A percentile compares a stretch with the other conserved stretches of the same genome.
phyloP scores from a whole-genome alignment of 805 yeast genomes.

The Zygosaccharomyces kombuchaensis region DNA sequence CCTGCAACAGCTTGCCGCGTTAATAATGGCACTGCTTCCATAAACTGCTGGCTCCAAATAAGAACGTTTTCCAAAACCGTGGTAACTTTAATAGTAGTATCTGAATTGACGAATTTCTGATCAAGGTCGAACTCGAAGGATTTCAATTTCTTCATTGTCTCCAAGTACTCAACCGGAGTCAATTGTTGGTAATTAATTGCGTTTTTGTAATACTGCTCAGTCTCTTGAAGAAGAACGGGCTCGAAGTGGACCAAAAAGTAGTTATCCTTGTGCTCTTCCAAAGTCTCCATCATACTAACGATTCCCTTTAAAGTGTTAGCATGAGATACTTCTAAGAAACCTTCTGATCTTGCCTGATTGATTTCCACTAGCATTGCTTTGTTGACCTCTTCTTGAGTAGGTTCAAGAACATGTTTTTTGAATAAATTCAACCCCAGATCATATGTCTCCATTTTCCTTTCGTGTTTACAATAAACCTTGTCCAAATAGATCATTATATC shows the following conservation, averaged over 20 bases:
- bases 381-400: constrained; percentile 49
- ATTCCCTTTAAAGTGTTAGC: constrained; percentile 46
- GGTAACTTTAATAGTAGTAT: constrained; percentile 22
- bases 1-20: constrained; percentile 13
- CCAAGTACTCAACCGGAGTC: constrained; percentile 54
- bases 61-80: constrained; percentile 21
- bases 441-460: constrained; percentile 56
- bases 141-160: constrained; percentile 48
- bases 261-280: constrained; percentile 52
- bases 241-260: constrained; percentile 65
- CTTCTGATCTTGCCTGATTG: constrained; percentile 43
- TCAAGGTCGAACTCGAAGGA: constrained; percentile 51
- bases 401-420: constrained; percentile 53
- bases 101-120: constrained; percentile 20
- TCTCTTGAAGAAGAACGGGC: constrained; percentile 51
- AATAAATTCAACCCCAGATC: constrained; percentile 72
- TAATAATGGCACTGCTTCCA: constrained; percentile 9
- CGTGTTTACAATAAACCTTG: constrained; percentile 74
- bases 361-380: constrained; percentile 35
- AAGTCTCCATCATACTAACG: constrained; percentile 66
- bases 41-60: constrained; percentile 20
- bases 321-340: constrained; percentile 49
- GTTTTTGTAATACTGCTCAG: constrained; percentile 51
- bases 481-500: constrained; percentile 86
- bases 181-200: constrained; percentile 42